Evolutionary conservation across 2,329 filamentous ascomycete genomes (phyloP).

Genomic region (Sordariomycetes sp.): DNA sequence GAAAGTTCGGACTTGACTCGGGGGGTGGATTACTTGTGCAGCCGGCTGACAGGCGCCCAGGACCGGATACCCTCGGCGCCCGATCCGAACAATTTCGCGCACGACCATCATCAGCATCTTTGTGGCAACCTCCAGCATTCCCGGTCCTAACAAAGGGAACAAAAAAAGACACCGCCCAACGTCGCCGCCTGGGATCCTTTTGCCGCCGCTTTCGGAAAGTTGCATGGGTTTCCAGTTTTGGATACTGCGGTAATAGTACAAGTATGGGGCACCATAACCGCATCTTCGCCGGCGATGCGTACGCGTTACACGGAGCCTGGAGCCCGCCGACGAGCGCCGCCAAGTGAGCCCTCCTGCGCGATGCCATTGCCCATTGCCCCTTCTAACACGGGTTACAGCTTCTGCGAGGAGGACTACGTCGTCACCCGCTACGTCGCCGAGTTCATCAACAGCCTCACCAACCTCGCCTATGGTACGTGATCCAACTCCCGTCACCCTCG

Average conservation of each 20-base stretch:
- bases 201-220: neutral
- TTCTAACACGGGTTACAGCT: conserved; percentile 11
- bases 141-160: no score
- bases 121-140: no score
- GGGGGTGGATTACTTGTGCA: neutral
- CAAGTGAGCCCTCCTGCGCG: conserved; percentile 16
- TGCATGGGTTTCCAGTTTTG: neutral
- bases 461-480: conserved; percentile 16
- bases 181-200: neutral
- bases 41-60: neutral
- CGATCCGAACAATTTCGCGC: no score
- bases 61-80: no score
- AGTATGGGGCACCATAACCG: conserved; percentile 21
- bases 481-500: neutral
- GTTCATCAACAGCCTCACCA: conserved; percentile 29
- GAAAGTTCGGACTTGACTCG: neutral
- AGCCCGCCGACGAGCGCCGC: conserved; percentile 23
- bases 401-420: conserved; percentile 34
- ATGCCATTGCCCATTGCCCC: conserved; percentile 6
- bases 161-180: no score
- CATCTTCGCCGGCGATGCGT: conserved; percentile 19
- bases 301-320: conserved; percentile 20
- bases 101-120: no score
- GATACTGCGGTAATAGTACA: neutral
- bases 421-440: conserved; percentile 27